Percentiles rank a stretch among this genome's conserved stretches.
These are phyloP conservation scores for Tetrahymena elliotti DNA, from an alignment of 73 alveolate genomes.

Conservation along the genomic window DNA sequence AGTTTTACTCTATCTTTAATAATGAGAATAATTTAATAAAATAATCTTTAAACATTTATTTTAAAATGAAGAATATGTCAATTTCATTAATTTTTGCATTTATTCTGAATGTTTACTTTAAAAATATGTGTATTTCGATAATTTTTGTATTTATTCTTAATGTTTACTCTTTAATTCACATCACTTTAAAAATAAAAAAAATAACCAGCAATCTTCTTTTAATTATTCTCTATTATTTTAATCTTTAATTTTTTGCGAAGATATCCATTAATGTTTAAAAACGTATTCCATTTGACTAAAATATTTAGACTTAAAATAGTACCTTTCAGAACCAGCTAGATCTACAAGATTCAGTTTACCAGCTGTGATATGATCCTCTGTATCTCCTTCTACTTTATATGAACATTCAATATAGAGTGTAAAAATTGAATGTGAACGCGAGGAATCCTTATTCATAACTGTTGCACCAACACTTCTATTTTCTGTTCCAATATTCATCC, in stretches of 20 bases:
- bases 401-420: constrained; percentile 85
- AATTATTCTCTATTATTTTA: background rate
- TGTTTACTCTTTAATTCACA: background rate
- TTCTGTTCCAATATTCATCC: constrained; percentile 77
- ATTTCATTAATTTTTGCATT: background rate
- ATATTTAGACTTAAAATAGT: background rate
- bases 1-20: constrained; percentile 58
- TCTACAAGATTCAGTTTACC: constrained; percentile 93
- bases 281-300: background rate
- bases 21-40: background rate
- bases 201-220: background rate
- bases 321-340: constrained; percentile 96
- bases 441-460: constrained; percentile 86
- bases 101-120: background rate
- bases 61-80: background rate
- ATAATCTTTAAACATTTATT: no score
- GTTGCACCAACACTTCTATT: constrained; percentile 87
- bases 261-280: background rate
- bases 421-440: constrained; percentile 91
- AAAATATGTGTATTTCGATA: background rate
- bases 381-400: constrained; percentile 66
- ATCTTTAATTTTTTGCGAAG: background rate
- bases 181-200: background rate
- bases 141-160: background rate
- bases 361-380: constrained; percentile 58